phyloP scores from a whole-genome alignment of 1,139 yeast species.

The Candida neerlandica region DNA sequence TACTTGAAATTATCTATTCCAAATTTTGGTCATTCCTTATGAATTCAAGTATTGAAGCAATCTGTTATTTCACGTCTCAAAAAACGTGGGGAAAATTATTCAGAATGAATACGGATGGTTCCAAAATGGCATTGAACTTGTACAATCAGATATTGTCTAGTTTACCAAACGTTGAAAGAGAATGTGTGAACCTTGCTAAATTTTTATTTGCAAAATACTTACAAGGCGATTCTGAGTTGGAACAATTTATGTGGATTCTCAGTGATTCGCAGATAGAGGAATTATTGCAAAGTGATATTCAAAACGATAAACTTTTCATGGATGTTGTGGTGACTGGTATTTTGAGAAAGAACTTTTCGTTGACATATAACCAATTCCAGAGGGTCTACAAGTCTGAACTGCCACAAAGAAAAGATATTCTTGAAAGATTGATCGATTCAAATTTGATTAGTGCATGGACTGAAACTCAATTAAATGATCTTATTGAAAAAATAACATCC shows the following conservation, averaged over 20 bases:
- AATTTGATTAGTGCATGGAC: constrained; percentile 26
- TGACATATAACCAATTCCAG: constrained; percentile 10
- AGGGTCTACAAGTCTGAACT: constrained; percentile 5
- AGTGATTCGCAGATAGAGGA: constrained; percentile 15
- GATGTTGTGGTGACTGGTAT: constrained; percentile 6
- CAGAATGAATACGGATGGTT: constrained; percentile 1
- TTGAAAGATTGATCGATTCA: constrained; percentile 17
- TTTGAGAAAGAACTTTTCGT: background rate
- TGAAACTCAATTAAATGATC: constrained; percentile 21
- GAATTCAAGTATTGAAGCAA: constrained; percentile 13
- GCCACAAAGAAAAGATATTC: constrained; percentile 8
- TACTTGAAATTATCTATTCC: constrained; percentile 25
- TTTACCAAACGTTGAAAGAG: constrained; percentile 6
- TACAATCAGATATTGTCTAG: constrained; percentile 14
- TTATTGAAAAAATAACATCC: constrained; percentile 19
- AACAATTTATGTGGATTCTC: constrained; percentile 21
- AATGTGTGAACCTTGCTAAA: constrained; percentile 3
- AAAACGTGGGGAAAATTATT: constrained; percentile 20
- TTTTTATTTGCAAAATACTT: constrained; percentile 8
- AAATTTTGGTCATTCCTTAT: constrained; percentile 47
- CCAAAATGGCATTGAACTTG: constrained; percentile 9
- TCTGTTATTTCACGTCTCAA: constrained; percentile 21
- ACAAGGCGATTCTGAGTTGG: background rate
- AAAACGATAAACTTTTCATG: constrained; percentile 1
- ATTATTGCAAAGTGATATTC: constrained; percentile 3